These are phyloP conservation scores for Paulownia fortunei DNA, from an alignment of 257 asterid genomes.

Conservation along the genomic window DNA sequence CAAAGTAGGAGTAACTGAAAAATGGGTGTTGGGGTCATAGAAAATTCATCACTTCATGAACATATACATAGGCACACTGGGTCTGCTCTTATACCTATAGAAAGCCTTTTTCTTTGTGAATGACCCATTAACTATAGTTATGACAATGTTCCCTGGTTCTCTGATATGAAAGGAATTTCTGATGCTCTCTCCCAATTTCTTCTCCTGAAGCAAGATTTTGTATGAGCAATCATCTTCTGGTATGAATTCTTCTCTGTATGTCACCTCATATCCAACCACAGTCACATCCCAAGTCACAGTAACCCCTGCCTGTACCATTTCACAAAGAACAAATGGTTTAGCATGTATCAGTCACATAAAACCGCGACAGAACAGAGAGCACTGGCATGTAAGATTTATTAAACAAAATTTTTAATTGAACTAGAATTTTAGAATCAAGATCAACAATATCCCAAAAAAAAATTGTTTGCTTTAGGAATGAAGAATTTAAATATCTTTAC, in stretches of 20 bases:
- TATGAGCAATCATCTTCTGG: slow-evolving; percentile 91
- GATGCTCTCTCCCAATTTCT: slow-evolving; percentile 51
- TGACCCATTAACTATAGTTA: slow-evolving; percentile 60
- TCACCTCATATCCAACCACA: slow-evolving; percentile 70
- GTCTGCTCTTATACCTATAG: slow-evolving; percentile 70
- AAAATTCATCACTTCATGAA: slow-evolving; percentile 32
- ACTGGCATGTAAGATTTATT: too few species aligned
- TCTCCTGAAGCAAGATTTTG: slow-evolving; percentile 74
- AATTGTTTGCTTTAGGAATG: too few species aligned
- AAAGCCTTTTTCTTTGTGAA: slow-evolving; percentile 68
- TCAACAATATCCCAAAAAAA: too few species aligned
- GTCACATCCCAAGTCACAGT: slow-evolving; percentile 76
- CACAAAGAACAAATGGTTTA: background rate
- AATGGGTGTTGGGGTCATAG: background rate
- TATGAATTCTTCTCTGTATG: slow-evolving; percentile 73
- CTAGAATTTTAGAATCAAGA: too few species aligned
- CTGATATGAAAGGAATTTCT: slow-evolving; percentile 76
- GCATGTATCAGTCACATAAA: background rate
- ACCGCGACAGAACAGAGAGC: background rate
- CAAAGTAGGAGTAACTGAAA: background rate
- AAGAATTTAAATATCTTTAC: too few species aligned
- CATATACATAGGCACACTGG: slow-evolving; percentile 62
- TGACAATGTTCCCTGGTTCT: slow-evolving; percentile 77
- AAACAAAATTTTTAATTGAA: background rate
- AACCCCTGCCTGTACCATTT: slow-evolving; percentile 55